Evolutionary conservation across 2,329 filamentous ascomycete species (phyloP), one percentile per base, ranked within the genome.

Genomic region (Penicillium sp.): DNA sequence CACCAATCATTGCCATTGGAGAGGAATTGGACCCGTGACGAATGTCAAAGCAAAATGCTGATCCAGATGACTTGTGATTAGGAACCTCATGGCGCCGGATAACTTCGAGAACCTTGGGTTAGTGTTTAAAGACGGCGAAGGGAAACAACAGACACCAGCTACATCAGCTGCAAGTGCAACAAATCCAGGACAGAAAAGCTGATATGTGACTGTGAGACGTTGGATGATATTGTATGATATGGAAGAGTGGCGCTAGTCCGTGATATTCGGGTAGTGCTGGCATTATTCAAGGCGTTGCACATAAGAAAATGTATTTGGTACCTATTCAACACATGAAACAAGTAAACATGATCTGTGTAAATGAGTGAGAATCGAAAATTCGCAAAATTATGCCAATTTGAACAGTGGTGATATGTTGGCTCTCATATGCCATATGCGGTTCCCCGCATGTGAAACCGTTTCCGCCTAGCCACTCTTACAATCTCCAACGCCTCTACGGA

Each of bases 61-160:
- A 61, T 29, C 13, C 33, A 43, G 38, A 29, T n/a, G 40, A 40
- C 29, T 31, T 29, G 31, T 40, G 27, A 23, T 38, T 29, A 92
- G 92, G 66, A 97, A 97, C 71, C 80, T 99, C 33, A 99, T 99
- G 94, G 93, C 93, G 8, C 91, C 85, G 66, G 94, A 99, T 71
- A 90, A 96, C 59, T 94, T 97, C 76, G 91, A 90, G 75, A 99
- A 99, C 71, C 80, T 99, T 41, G 94, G 94, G 0, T 94, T 96
- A 67, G 78, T 81, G 6, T 81, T 84, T 59, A 82, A 85, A 45
- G 75, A 76, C 25, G 63, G 69, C 4, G 63, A 67, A 35, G 50
- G 59, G 21, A 62, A 68, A 37, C 57, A 52, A 10, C 50, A 52
- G n/a, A 27, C 53, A 1, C 21, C 60, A 13, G 27, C 55, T 19